Base-by-base conservation (phyloP, 306 rosid genomes). In the Begonia peltatifolia region DNA sequence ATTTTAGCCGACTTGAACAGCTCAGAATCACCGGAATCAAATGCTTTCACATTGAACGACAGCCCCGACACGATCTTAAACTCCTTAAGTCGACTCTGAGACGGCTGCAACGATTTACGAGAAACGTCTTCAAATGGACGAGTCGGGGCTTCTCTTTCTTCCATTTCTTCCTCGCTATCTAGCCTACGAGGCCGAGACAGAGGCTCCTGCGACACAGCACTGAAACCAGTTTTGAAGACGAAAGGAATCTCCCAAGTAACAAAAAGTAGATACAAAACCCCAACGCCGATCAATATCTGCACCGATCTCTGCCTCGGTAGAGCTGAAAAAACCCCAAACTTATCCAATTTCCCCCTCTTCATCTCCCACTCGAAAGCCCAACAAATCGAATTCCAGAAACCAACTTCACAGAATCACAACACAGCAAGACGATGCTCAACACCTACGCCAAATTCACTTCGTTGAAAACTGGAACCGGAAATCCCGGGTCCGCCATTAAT, bases 161-260 rank as follows among this genome's bases (percentile, higher is more conserved):
- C 76, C 36, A 80, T 62, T n/a, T 74, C 77, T 46, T 68, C 74
- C 53, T 72, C 67, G 57, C 78, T 68, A 23, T 71, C 50, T 10
- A 81, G 83, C 55, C 51, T 53, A 0, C 42, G 46, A 18, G 76
- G 65, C 12, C 72, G 71, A 56, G 73, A 64, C 53, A 77, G 4
- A 13, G 73, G 10, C 22, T 76, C 84, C 52, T 54, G 69, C 8
- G 82, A 63, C 23, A 74, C 42, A 11, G 58, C 57, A 35, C 72
- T 35, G 56, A 68, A 80, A 41, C 79, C 81, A 58, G 68, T 66
- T 58, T 6, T 64, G 76, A 78, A 76, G 17, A 86, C 76, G n/a
- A 83, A 66, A 6, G 95, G 97, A 54, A 90, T 76, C 73, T 85
- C 95, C 3, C 83, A 46, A 20, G 75, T 72, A 51, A 86, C 78